Evolutionary conservation across 768 basidiomycete species (phyloP).

Genomic region (Xerocomellus intermedius): DNA sequence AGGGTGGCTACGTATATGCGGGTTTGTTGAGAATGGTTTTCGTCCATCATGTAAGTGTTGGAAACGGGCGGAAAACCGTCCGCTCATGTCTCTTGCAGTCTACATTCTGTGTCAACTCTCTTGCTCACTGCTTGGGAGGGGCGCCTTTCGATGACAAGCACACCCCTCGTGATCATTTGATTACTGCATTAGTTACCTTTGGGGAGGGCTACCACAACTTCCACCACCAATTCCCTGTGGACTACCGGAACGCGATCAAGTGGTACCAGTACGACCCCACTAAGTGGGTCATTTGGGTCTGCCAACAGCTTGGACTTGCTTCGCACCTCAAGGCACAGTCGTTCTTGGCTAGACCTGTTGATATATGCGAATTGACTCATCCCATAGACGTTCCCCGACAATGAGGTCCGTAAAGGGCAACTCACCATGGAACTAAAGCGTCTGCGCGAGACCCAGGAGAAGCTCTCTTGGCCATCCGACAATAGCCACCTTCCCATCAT

Average conservation of each 20-base stretch:
- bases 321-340: slow-evolving; percentile 51
- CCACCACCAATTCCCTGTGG: slow-evolving; percentile 97
- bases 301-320: slow-evolving; percentile 48
- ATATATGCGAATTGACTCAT: neutral
- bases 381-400: slow-evolving; percentile 55
- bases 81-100: slow-evolving; percentile 46
- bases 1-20: slow-evolving; percentile 85
- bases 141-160: slow-evolving; percentile 94
- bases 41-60: slow-evolving; percentile 75
- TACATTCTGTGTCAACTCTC: slow-evolving; percentile 95
- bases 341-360: neutral
- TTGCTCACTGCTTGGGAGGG: slow-evolving; percentile 95
- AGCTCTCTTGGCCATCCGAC: slow-evolving; percentile 76
- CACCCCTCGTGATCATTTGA: slow-evolving; percentile 83
- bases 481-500: slow-evolving; percentile 76
- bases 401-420: slow-evolving; percentile 81
- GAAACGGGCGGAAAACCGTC: neutral
- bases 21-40: slow-evolving; percentile 75
- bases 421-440: slow-evolving; percentile 94
- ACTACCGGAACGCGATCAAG: slow-evolving; percentile 93
- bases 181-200: slow-evolving; percentile 88
- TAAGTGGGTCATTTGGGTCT: slow-evolving; percentile 77
- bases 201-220: slow-evolving; percentile 99
- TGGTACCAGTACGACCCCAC: slow-evolving; percentile 92
- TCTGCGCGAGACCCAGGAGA: slow-evolving; percentile 74